Evolutionary conservation across 75 land plant genomes (phyloP), one percentile per base, ranked within the genome.

Genomic region (Picea glauca): DNA sequence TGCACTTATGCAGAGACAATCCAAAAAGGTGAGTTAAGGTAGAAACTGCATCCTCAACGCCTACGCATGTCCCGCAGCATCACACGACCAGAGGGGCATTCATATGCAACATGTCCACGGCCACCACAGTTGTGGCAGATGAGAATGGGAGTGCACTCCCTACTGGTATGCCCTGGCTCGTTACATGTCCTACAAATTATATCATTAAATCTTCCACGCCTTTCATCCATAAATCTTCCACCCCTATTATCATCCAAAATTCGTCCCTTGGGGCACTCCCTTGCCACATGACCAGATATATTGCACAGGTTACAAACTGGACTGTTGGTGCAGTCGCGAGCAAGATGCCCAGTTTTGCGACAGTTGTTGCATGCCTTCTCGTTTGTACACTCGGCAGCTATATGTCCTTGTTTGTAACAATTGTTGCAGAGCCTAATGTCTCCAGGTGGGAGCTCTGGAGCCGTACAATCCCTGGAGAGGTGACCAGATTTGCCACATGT

Each of bases 301-400:
- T 96, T 96, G 82, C 99, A 96, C 33, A 87, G 35, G 78, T 94
- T 94, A 82, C 99, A 96, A 13, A 96, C 89, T 23, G 98, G 99
- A 11, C 90, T 92, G 72, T 93, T 93, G 1, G 77, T 78, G 77
- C 99, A 96, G n/a, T 94, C 99, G 4, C 95, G 86, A 14, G 98
- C 99, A 21, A 96, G 74, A 79, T 96, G 99, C 3, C 98, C 98
- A 18, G 98, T 83, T 80, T 89, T 92, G 79, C 96, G 88, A 67
- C 98, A 96, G 78, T 96, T 96, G 75, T 96, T 93, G 87, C 98
- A 96, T 12, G 98, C 98, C 84, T 94, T 96, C 60, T 93, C 98
- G 81, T 96, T 96, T 7, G 93, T 90, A 78, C 98, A 96, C 67
- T 94, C 93, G 33, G 79, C 90, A 56, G 94, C 91, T 31, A 92